These are phyloP conservation scores for Trametes punicea DNA, from an alignment of 768 basidiomycete genomes.

Conservation along the genomic window DNA sequence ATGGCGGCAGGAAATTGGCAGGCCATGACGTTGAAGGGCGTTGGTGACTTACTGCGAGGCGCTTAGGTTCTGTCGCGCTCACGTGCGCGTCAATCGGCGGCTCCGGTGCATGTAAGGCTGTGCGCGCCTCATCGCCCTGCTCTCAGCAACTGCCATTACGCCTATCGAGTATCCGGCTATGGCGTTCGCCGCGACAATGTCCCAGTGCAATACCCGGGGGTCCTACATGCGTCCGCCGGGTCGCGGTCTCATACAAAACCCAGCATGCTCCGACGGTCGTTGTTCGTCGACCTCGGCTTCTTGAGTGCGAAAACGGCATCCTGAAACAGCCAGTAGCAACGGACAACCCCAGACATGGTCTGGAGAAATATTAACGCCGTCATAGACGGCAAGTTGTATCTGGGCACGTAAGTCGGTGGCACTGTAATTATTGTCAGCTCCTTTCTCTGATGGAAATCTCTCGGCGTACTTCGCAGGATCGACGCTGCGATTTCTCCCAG, in stretches of 20 bases:
- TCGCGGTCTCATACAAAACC: constrained; percentile 20
- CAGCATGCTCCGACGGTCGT: constrained; percentile 11
- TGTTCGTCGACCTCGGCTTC: constrained; percentile 11
- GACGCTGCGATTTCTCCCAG: constrained; percentile 68
- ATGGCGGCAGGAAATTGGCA: constrained; percentile 1
- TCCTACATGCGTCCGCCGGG: constrained; percentile 6
- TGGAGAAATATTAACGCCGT: constrained; percentile 25
- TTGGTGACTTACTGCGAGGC: constrained; percentile 11
- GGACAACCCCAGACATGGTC: constrained; percentile 17
- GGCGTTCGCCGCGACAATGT: constrained; percentile 9
- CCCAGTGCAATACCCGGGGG: constrained; percentile 13
- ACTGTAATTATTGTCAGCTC: constrained; percentile 13
- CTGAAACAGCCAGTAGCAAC: not conserved
- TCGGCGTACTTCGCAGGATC: constrained; percentile 41
- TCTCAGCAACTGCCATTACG: constrained; percentile 22
- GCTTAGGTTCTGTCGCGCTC: constrained; percentile 10
- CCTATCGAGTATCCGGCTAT: constrained; percentile 16
- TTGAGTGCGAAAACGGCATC: not conserved
- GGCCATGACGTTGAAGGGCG: constrained; percentile 12
- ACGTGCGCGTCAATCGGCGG: constrained; percentile 15
- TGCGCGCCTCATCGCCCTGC: constrained; percentile 20
- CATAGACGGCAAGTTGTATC: constrained; percentile 22
- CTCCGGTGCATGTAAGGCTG: constrained; percentile 9
- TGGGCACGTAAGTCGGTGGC: constrained; percentile 22
- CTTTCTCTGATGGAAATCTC: constrained; percentile 4